Percentiles rank a stretch among this genome's conserved stretches.
Conservation (phyloP, 306 rosid genomes). For the Carpinus viminea region DNA sequence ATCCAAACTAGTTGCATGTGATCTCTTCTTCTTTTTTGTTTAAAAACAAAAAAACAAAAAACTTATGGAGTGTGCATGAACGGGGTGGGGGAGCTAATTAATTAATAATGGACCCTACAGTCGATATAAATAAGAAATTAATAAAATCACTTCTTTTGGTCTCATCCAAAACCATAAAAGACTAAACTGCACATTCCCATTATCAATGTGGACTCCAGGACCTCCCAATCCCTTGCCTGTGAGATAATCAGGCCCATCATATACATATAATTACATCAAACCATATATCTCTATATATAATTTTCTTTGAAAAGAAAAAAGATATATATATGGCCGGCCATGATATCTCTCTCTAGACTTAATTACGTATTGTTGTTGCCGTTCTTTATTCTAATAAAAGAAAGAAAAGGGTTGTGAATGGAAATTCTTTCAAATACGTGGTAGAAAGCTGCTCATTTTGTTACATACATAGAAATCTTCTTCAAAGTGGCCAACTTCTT, state of each 20-base stretch:
- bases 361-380: too few relatives aligned
- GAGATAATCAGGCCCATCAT: conserved; percentile 37
- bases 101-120: conserved; percentile 34
- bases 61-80: conserved; percentile 52
- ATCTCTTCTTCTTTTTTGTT: not conserved
- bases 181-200: conserved; percentile 43
- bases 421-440: too few relatives aligned
- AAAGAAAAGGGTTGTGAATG: too few relatives aligned
- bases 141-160: conserved; percentile 11
- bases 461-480: too few relatives aligned
- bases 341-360: not conserved
- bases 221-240: conserved; percentile 40
- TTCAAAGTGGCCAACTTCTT: too few relatives aligned
- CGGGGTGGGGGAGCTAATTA: conserved; percentile 13
- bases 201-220: conserved; percentile 53
- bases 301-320: conserved; percentile 34
- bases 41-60: too few relatives aligned
- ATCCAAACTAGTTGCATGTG: conserved; percentile 62
- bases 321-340: not conserved
- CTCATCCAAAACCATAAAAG: conserved; percentile 24
- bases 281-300: conserved; percentile 12
- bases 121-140: conserved; percentile 39
- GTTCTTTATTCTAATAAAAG: too few relatives aligned
- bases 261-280: conserved; percentile 15
- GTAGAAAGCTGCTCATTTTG: too few relatives aligned